Evolutionary conservation across 495 filamentous ascomycete genomes (phyloP).

Genomic region (Xylaria palmicola): DNA sequence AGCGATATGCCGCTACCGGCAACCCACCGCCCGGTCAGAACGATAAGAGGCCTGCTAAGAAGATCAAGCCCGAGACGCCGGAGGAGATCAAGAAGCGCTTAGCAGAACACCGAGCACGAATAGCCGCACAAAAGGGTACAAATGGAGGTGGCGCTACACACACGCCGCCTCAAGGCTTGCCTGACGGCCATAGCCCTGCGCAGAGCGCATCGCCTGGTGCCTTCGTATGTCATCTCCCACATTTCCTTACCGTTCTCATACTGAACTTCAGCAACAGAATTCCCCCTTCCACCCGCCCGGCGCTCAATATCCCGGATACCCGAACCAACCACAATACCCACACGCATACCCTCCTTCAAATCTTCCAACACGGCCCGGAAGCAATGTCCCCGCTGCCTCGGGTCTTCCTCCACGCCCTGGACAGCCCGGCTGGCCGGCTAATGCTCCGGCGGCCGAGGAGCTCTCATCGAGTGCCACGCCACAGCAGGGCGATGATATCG

Average conservation of each 20-base stretch:
- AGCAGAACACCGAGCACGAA: slow-evolving; percentile 74
- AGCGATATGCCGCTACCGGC: slow-evolving; percentile 77
- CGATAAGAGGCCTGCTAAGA: slow-evolving; percentile 62
- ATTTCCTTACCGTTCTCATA: background rate
- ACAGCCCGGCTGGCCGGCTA: slow-evolving; percentile 35
- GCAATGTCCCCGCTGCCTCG: slow-evolving; percentile 27
- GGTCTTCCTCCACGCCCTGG: slow-evolving; percentile 41
- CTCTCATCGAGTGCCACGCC: slow-evolving; percentile 53
- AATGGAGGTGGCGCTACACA: slow-evolving; percentile 60
- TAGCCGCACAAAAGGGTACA: slow-evolving; percentile 56
- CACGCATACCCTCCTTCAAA: slow-evolving; percentile 40
- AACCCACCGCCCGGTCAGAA: slow-evolving; percentile 68
- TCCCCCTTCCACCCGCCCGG: slow-evolving; percentile 44
- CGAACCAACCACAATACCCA: slow-evolving; percentile 36
- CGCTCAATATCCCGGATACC: slow-evolving; percentile 34
- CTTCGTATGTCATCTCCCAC: slow-evolving; percentile 48
- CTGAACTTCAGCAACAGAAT: slow-evolving; percentile 26
- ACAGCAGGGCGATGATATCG: slow-evolving; percentile 52
- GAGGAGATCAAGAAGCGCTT: slow-evolving; percentile 80
- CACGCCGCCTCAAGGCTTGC: slow-evolving; percentile 56
- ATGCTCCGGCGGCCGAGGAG: slow-evolving; percentile 60
- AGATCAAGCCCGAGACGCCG: slow-evolving; percentile 72
- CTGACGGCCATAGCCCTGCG: slow-evolving; percentile 52
- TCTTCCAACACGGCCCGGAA: slow-evolving; percentile 43
- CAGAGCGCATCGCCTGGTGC: slow-evolving; percentile 53